Conservation (phyloP, 192 early-diverging fungal species). For the Backusella liffmaniae region DNA sequence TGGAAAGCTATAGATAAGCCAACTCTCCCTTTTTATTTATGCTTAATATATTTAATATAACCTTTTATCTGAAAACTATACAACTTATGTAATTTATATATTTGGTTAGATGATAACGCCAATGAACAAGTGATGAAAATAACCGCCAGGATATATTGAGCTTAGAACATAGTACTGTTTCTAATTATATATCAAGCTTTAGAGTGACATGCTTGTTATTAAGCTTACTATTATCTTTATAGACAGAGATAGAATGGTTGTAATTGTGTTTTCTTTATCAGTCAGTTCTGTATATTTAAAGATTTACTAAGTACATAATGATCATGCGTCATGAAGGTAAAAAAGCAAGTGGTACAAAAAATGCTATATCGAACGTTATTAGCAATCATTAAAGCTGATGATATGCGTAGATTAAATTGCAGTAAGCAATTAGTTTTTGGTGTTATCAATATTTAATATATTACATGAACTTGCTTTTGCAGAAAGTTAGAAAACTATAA, state of each 20-base stretch:
- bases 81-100: background rate
- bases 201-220: background rate
- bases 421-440: too few species aligned
- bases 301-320: background rate
- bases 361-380: background rate
- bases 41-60: background rate
- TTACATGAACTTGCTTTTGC: constrained; percentile 11
- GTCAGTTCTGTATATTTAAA: too few species aligned
- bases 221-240: too few species aligned
- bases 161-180: background rate
- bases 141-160: background rate
- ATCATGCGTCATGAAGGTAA: background rate
- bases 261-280: background rate
- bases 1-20: background rate
- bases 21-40: background rate
- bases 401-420: too few species aligned
- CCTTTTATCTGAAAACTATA: background rate
- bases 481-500: constrained; percentile 12
- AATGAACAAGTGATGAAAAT: background rate
- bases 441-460: background rate
- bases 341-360: too few species aligned
- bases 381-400: background rate
- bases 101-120: background rate
- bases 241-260: background rate
- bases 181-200: too few species aligned